These are phyloP conservation scores for Ascochyta pisi DNA, from an alignment of 2,329 filamentous ascomycete genomes.

Conservation along the genomic window DNA sequence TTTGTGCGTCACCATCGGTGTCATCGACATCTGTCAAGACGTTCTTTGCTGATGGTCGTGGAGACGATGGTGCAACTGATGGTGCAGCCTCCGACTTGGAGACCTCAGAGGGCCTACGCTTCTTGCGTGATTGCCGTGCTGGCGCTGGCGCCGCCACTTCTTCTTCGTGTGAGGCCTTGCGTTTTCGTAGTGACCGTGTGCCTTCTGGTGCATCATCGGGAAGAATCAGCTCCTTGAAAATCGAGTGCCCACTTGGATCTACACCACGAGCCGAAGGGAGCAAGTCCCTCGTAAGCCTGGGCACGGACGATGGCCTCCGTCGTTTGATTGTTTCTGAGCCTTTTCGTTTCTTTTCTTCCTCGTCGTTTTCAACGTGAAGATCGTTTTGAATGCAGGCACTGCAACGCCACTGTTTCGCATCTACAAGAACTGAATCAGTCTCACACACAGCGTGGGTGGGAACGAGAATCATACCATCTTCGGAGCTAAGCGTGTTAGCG, in stretches of 20 bases:
- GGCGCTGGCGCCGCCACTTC: constrained; percentile 62
- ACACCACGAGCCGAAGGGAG: constrained; percentile 71
- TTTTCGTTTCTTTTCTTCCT: constrained; percentile 9
- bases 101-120: constrained; percentile 48
- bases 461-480: constrained; percentile 64
- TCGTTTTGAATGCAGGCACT: constrained; percentile 62
- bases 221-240: constrained; percentile 75
- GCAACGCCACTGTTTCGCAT: constrained; percentile 68
- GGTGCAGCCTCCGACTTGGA: constrained; percentile 42
- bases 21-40: constrained; percentile 41
- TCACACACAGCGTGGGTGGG: constrained; percentile 10
- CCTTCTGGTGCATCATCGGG: constrained; percentile 78
- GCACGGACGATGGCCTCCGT: constrained; percentile 64
- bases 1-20: constrained; percentile 35
- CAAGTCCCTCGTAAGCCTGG: constrained; percentile 73
- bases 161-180: constrained; percentile 77
- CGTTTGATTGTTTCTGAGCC: constrained; percentile 48
- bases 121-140: constrained; percentile 50
- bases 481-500: constrained; percentile 66
- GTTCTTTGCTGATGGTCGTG: constrained; percentile 36
- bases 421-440: constrained; percentile 47
- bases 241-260: constrained; percentile 70
- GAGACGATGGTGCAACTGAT: constrained; percentile 40
- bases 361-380: constrained; percentile 25
- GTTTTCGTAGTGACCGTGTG: constrained; percentile 79